A percentile compares a stretch with the other conserved stretches of the same genome.
Conservation (phyloP, 1,284 basidiomycete genomes). For the Pyrrhoderma lamaoense region DNA sequence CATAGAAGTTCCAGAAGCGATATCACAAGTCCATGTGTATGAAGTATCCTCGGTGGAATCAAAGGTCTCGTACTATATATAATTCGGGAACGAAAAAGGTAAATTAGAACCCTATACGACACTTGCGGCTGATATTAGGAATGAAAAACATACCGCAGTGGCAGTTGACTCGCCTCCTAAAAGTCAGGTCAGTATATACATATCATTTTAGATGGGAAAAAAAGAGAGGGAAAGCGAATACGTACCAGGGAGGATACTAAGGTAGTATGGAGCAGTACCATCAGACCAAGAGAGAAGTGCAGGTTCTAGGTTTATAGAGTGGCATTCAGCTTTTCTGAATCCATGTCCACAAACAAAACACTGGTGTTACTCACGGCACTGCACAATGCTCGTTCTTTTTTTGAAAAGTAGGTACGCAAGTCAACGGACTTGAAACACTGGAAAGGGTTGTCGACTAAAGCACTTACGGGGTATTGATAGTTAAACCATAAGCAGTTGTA, state of each 20-base stretch:
- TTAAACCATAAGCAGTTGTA: slow-evolving; percentile 39
- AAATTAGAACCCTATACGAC: background rate
- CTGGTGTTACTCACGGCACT: slow-evolving; percentile 45
- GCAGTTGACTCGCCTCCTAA: slow-evolving; percentile 51
- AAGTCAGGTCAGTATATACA: no score
- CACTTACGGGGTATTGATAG: slow-evolving; percentile 65
- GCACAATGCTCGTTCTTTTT: slow-evolving; percentile 34
- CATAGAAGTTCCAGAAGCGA: slow-evolving; percentile 47
- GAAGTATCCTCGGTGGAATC: slow-evolving; percentile 36
- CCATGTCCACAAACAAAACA: background rate
- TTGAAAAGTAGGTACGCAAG: background rate
- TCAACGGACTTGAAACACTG: background rate
- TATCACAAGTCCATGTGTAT: slow-evolving; percentile 58
- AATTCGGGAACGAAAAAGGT: background rate
- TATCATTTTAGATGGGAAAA: background rate
- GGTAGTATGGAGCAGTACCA: slow-evolving; percentile 55
- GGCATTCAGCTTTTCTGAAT: background rate
- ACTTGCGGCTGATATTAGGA: background rate
- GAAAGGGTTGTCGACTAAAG: background rate
- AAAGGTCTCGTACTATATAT: slow-evolving; percentile 49
- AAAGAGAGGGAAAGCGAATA: slow-evolving; percentile 4
- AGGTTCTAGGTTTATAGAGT: slow-evolving; percentile 42
- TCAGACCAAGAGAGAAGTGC: slow-evolving; percentile 44
- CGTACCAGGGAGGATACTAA: slow-evolving; percentile 55
- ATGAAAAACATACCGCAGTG: slow-evolving; percentile 38